A percentile compares a stretch with the other conserved stretches of the same genome.
These are phyloP conservation scores for Pseudohalonectria lignicola DNA, from an alignment of 2,329 filamentous ascomycete species.

Conservation along the genomic window DNA sequence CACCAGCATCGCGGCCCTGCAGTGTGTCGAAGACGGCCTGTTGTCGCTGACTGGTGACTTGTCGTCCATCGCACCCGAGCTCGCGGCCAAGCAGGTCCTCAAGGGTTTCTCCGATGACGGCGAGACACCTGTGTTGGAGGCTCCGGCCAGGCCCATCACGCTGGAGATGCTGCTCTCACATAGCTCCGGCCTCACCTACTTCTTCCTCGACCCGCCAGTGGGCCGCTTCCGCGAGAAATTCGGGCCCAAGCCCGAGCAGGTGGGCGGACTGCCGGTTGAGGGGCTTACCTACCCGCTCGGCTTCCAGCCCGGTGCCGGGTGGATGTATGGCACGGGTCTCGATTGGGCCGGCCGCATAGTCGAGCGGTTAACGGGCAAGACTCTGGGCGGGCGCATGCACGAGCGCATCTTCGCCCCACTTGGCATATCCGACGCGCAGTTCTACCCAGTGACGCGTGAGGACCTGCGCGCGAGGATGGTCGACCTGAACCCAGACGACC, in stretches of 20 bases:
- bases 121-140: too few relatives aligned
- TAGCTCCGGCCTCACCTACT: slow-evolving; percentile 34
- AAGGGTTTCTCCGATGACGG: too few relatives aligned
- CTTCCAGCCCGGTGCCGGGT: slow-evolving; percentile 38
- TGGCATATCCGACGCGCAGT: slow-evolving; percentile 24
- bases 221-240: slow-evolving; percentile 23
- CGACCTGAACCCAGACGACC: slow-evolving; percentile 25
- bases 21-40: too few relatives aligned
- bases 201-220: slow-evolving; percentile 24
- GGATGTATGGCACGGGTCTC: slow-evolving; percentile 35
- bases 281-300: slow-evolving; percentile 26
- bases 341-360: slow-evolving; percentile 44
- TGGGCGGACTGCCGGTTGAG: too few relatives aligned
- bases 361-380: slow-evolving; percentile 30
- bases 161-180: slow-evolving; percentile 40
- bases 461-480: slow-evolving; percentile 22
- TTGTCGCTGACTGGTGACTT: too few relatives aligned
- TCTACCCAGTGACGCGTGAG: slow-evolving; percentile 24
- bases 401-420: slow-evolving; percentile 32
- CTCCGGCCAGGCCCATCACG: slow-evolving; percentile 27
- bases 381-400: slow-evolving; percentile 30
- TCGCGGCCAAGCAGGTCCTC: too few relatives aligned
- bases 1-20: too few relatives aligned
- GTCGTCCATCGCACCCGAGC: too few relatives aligned
- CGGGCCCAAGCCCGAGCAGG: slow-evolving; percentile 6